Evolutionary conservation across 345 rosid genomes (phyloP), one percentile per base, ranked within the genome.

Genomic region (Cardamine chenopodiifolia): DNA sequence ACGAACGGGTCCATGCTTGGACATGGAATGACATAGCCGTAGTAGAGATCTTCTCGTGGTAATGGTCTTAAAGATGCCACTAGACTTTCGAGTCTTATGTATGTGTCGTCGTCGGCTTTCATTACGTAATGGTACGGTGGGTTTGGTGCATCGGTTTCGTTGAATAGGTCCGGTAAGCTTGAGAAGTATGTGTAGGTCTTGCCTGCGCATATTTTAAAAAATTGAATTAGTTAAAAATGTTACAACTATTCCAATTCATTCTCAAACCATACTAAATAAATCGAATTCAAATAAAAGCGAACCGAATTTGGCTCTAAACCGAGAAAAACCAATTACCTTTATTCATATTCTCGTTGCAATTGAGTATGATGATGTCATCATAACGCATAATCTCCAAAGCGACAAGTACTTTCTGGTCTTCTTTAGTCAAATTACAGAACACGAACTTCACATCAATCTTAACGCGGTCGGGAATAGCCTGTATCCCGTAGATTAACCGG

Each of bases 101-200:
- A 93, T 4, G 85, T 80, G 68, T 93, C 97, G 48, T 93, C 98
- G 10, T 89, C 93, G 1, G 82, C 82, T 82, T 93, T 93, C 91
- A 93, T 86, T 17, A 90, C 87, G 70, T 93, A 93, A 68, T 93
- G 97, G 78, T 91, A 93, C 0, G 96, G 97, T 42, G 97, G 97
- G 11, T 60, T 56, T 35, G 23, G 15, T 23, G 37, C 8, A 50
- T 60, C 75, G 0, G 87, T 73, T 44, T 78, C 78, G 45, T 81
- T 82, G 29, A 88, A 70, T 45, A 93, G 26, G 8, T 82, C 87
- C 0, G 94, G 91, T 73, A 93, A 68, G 86, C 92, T 91, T 17
- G 92, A 88, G 72, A 93, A 89, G 69, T 78, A 91, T 0, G 92
- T 86, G 82, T 89, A 89, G 0, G 96, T 91, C 76, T 93, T 93